phyloP scores from a whole-genome alignment of 2,329 filamentous ascomycete genomes.

The Calcarisporium arbuscula region DNA sequence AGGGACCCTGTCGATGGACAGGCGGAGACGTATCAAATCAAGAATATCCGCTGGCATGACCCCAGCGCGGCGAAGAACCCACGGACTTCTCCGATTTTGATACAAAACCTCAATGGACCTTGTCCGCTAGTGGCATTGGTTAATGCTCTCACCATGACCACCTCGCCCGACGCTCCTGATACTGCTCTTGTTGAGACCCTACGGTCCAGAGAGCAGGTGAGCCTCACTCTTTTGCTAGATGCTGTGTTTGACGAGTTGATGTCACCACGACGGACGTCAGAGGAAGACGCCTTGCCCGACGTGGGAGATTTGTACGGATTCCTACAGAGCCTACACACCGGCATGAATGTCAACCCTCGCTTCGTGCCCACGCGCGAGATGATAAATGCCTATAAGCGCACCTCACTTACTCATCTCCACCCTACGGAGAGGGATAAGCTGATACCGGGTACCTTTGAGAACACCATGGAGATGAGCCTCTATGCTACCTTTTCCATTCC shows the following conservation, averaged over 20 bases:
- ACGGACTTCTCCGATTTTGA: conserved; percentile 75
- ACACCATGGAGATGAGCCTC: conserved; percentile 81
- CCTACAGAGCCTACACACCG: conserved; percentile 81
- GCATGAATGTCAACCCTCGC: conserved; percentile 96
- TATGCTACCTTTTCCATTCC: conserved; percentile 87
- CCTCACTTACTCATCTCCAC: conserved; percentile 46
- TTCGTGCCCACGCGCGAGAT: conserved; percentile 59
- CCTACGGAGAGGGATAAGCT: conserved; percentile 40
- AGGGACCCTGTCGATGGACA: conserved; percentile 38
- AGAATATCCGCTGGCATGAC: conserved; percentile 84
- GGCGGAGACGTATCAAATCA: conserved; percentile 83
- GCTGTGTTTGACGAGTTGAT: conserved; percentile 92
- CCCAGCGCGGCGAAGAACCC: conserved; percentile 50
- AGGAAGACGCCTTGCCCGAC: conserved; percentile 66
- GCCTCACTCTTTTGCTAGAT: conserved; percentile 76
- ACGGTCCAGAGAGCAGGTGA: conserved; percentile 77
- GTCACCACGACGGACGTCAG: conserved; percentile 61
- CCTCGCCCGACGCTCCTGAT: conserved; percentile 53
- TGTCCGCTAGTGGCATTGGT: conserved; percentile 90
- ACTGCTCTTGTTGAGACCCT: conserved; percentile 75
- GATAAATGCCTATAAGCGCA: conserved; percentile 41
- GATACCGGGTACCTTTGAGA: conserved; percentile 71
- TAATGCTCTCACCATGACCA: conserved; percentile 83
- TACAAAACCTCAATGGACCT: conserved; percentile 91
- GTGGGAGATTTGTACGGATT: conserved; percentile 84